Conservation (phyloP, 2,329 filamentous ascomycete species). For the Nigrospora oryzae region DNA sequence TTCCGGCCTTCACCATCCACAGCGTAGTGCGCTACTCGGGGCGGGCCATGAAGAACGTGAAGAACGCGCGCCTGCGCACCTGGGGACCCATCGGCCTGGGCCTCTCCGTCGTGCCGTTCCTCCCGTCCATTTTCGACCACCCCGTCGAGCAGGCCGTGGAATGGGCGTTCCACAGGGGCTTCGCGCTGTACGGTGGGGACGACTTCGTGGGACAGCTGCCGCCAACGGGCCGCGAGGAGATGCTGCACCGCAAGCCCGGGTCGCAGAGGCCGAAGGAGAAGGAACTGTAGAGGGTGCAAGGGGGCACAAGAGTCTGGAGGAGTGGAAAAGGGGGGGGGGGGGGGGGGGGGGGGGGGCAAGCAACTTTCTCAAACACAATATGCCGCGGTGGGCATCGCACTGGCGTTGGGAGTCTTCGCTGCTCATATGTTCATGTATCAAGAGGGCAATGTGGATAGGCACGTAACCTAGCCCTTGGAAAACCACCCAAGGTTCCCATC, state of each 20-base stretch:
- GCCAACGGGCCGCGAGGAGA: conserved; percentile 41
- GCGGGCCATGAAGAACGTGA: conserved; percentile 70
- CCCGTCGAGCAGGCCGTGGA: conserved; percentile 90
- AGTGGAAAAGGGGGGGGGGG: no score
- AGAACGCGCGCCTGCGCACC: conserved; percentile 67
- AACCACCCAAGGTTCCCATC: no score
- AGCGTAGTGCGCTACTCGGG: conserved; percentile 87
- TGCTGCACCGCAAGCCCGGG: conserved; percentile 34
- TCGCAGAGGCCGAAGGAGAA: conserved; percentile 32
- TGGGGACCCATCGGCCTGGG: conserved; percentile 89
- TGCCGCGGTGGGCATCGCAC: no score
- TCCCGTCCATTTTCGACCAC: conserved; percentile 81
- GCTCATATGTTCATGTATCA: no score
- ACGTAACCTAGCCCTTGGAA: no score
- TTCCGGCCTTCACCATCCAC: conserved; percentile 91
- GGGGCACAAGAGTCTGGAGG: no score
- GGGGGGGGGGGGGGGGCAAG: no score
- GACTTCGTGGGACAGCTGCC: conserved; percentile 47
- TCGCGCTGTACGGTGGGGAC: conserved; percentile 62
- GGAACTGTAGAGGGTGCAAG: conserved; percentile 13
- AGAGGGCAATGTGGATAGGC: no score
- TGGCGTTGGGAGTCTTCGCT: no score
- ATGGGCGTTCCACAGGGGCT: conserved; percentile 78
- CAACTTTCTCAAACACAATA: no score
- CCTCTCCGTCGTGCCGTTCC: conserved; percentile 67